Conservation (phyloP, 805 yeast species). For the Jamesozyma rosinii region DNA sequence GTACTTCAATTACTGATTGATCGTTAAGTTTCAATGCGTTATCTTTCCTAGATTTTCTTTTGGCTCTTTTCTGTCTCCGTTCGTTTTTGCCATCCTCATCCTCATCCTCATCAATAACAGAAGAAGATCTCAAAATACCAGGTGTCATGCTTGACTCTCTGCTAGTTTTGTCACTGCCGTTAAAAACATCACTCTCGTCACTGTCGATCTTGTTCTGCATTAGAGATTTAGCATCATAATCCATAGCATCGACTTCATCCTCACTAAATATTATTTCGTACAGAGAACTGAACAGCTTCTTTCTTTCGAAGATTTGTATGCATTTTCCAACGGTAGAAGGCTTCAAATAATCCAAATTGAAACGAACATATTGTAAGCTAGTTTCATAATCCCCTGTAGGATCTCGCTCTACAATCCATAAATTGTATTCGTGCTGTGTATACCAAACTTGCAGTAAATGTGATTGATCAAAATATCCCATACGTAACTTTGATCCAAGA, state of each 20-base stretch:
- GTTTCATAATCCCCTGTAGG: slow-evolving; percentile 3
- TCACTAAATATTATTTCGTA: slow-evolving; percentile 10
- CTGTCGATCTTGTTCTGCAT: neutral
- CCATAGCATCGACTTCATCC: slow-evolving; percentile 4
- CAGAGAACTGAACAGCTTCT: slow-evolving; percentile 7
- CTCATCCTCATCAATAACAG: neutral
- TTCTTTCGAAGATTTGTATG: slow-evolving; percentile 7
- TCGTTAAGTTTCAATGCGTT: neutral
- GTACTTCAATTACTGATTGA: neutral
- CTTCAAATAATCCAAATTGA: slow-evolving; percentile 13
- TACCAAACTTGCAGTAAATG: slow-evolving; percentile 26
- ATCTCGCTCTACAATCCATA: slow-evolving; percentile 15
- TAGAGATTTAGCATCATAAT: neutral
- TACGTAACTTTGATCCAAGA: slow-evolving; percentile 12
- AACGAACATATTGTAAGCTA: slow-evolving; percentile 9
- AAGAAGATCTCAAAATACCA: neutral
- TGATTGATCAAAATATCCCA: slow-evolving; percentile 18
- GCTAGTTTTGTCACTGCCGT: neutral
- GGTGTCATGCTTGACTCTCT: neutral
- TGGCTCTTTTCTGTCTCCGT: neutral
- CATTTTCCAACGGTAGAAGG: slow-evolving; percentile 4
- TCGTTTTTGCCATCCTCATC: neutral
- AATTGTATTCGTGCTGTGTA: slow-evolving; percentile 17
- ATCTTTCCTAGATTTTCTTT: neutral
- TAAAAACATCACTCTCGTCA: neutral